Evolutionary conservation across 2,329 filamentous ascomycete genomes (phyloP).

Genomic region (Aspergillus floridensis): DNA sequence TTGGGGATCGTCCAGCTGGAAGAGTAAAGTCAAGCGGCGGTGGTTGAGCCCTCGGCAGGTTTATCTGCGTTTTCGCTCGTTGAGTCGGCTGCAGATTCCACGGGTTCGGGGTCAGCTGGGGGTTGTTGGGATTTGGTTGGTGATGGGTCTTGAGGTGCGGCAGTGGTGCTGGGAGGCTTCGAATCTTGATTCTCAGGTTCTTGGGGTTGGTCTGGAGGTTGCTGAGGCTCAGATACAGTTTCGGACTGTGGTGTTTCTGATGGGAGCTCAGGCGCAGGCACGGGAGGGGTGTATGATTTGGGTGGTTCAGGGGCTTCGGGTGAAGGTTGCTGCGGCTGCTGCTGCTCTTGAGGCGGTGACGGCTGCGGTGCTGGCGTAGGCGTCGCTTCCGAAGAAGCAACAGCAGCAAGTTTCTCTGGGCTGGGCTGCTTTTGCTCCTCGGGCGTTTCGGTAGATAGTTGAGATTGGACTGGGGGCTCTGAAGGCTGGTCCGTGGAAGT

Average conservation of each 20-base stretch:
- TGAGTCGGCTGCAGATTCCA: background rate
- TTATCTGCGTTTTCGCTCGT: background rate
- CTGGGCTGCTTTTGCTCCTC: background rate
- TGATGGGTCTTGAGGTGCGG: background rate
- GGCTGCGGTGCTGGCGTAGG: background rate
- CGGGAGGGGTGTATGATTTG: background rate
- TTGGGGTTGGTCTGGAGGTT: background rate
- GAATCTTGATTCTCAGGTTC: background rate
- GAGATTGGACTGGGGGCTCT: slow-evolving; percentile 2
- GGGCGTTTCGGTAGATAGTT: background rate
- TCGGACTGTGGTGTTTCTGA: background rate
- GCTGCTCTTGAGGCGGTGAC: background rate
- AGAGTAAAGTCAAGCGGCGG: background rate
- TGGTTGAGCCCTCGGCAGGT: background rate
- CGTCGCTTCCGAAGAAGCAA: slow-evolving; percentile 2
- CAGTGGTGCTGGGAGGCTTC: background rate
- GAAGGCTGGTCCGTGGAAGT: background rate
- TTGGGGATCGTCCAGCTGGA: background rate
- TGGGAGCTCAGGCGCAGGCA: background rate
- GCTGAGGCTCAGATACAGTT: background rate
- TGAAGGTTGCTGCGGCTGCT: background rate
- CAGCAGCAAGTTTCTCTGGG: background rate
- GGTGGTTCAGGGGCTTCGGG: background rate
- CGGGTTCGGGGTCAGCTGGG: background rate
- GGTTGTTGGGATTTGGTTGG: too few relatives aligned